Base-by-base conservation (phyloP, 1,284 basidiomycete species). In the Ganoderma boninense region DNA sequence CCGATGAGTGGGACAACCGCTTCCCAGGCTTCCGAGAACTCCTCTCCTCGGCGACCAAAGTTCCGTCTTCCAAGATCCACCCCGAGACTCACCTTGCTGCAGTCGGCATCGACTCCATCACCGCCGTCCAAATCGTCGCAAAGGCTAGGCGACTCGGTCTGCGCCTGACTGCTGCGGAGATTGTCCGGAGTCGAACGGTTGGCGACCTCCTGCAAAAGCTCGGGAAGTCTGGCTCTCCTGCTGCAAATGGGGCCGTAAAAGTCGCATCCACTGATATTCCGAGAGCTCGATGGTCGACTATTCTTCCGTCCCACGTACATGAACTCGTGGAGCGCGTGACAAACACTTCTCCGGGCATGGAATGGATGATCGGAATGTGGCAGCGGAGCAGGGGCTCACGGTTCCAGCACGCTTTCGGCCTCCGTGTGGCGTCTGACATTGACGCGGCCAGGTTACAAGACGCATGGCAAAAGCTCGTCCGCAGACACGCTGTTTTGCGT, bases 81-180 rank as follows among this genome's bases (percentile, higher is more conserved):
- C 71, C 78, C 8, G 67, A 74, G 11, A 84, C 84, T 6, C 78
- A 80, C 1, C 79, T 86, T 14, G 79, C 79, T 14, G 79, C 84
- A 7, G 75, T 88, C 7, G 87, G 87, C 11, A 79, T 88, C n/a
- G 87, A 88, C 73, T 87, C 87, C 1, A 88, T 88, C 66, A 85
- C 84, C 38, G 85, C 87, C 23, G 86, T 88, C 57, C 84, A 84
- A 69, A 78, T 88, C 23, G 80, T 82, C 10, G 80, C 84, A 0
- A 74, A 70, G 60, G 67, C 72, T 13, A 81, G 83, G 49, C 77
- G 77, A 61, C 79, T 76, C 13, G 85, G 85, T 1, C 69, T 86
- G 43, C 71, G 69, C 10, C 65, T 87, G 20, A 76, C 74, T 26
- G 81, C 83, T 4, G 82, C 79, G 43, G 84, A 87, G 59, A 80